Conservation (phyloP, 345 rosid species). For the Eucalyptus pumila region DNA sequence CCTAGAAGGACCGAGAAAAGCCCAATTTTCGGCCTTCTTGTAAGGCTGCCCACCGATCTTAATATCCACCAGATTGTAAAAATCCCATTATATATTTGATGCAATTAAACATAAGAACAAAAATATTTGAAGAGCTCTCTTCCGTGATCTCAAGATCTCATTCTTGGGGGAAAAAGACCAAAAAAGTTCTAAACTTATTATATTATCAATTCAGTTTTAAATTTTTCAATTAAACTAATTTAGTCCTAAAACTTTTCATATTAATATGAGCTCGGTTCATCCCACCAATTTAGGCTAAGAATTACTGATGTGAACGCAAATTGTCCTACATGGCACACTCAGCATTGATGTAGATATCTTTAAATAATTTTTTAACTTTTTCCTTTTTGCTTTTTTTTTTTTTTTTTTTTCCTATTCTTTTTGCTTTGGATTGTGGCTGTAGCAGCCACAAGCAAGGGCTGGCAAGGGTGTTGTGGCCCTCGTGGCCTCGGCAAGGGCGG, state of each 20-base stretch:
- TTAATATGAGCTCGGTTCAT: accelerated
- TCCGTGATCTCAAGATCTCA: too few relatives aligned
- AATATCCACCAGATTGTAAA: too few relatives aligned
- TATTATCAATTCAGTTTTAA: too few relatives aligned
- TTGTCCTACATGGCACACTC: accelerated
- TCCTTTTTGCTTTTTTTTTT: accelerated
- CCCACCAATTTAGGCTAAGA: accelerated
- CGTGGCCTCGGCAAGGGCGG: accelerated
- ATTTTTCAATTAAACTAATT: too few relatives aligned
- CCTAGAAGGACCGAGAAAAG: neutral
- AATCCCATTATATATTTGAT: too few relatives aligned
- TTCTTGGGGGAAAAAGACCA: accelerated
- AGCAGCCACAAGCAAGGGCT: accelerated
- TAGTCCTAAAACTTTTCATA: accelerated
- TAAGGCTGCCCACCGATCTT: neutral
- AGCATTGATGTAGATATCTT: accelerated
- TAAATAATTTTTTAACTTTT: too few relatives aligned
- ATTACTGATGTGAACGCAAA: too few relatives aligned
- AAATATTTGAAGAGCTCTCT: too few relatives aligned
- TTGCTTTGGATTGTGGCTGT: accelerated
- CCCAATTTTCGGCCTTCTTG: neutral
- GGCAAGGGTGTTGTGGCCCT: accelerated
- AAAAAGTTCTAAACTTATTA: too few relatives aligned
- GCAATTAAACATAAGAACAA: accelerated
- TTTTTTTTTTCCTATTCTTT: too few relatives aligned